Evolutionary conservation across 2,329 filamentous ascomycete species (phyloP).

Genomic region (Cytospora piceae): DNA sequence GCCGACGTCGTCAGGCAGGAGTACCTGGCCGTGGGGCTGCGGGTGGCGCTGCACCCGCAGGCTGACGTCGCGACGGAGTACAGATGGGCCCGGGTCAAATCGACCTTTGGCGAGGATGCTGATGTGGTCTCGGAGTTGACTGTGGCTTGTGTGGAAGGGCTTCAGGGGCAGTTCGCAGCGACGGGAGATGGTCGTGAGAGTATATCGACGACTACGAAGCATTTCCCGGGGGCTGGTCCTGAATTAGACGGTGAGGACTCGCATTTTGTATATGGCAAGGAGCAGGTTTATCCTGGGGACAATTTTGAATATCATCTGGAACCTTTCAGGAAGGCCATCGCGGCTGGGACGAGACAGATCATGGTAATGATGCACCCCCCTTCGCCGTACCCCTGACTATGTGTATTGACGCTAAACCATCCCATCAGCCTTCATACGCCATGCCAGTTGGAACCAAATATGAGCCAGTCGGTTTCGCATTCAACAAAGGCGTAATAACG

Average conservation of each 20-base stretch:
- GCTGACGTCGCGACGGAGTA: slow-evolving; percentile 56
- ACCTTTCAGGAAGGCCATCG: slow-evolving; percentile 55
- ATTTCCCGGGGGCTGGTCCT: slow-evolving; percentile 56
- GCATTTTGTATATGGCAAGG: slow-evolving; percentile 57
- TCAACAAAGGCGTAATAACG: slow-evolving; percentile 56
- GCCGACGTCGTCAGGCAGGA: slow-evolving; percentile 55
- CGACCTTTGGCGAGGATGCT: slow-evolving; percentile 55
- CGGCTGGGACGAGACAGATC: slow-evolving; percentile 53
- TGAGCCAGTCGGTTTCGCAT: slow-evolving; percentile 53
- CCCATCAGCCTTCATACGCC: slow-evolving; percentile 27
- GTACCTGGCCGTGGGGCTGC: slow-evolving; percentile 47
- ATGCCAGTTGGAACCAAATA: slow-evolving; percentile 49
- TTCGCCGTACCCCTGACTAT: background rate
- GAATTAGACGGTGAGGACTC: slow-evolving; percentile 55
- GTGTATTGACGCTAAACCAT: background rate
- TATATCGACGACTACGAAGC: slow-evolving; percentile 55
- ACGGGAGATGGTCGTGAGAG: slow-evolving; percentile 44
- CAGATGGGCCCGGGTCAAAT: slow-evolving; percentile 51
- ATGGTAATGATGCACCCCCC: slow-evolving; percentile 40
- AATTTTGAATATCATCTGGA: slow-evolving; percentile 55
- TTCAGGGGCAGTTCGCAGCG: slow-evolving; percentile 42
- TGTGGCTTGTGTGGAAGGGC: slow-evolving; percentile 51
- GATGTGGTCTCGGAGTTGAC: slow-evolving; percentile 43
- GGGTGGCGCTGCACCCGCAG: slow-evolving; percentile 53
- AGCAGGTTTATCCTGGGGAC: slow-evolving; percentile 53